Percentiles rank a stretch among this genome's conserved stretches.
These are phyloP conservation scores for Fusarium dlaminii DNA, from an alignment of 2,329 filamentous ascomycete species.

Conservation along the genomic window DNA sequence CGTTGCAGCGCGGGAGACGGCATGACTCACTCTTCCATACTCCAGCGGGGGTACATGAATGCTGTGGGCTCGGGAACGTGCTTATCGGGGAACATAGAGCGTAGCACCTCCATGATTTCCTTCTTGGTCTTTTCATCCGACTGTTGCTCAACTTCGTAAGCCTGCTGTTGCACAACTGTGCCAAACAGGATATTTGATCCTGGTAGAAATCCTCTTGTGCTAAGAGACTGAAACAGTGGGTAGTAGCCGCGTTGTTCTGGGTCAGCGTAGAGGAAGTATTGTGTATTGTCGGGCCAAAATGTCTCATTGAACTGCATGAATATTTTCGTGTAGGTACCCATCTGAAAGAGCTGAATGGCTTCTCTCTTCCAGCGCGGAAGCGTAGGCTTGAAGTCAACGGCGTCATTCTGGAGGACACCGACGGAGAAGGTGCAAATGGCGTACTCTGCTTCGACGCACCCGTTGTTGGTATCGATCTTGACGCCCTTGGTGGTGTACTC, in stretches of 20 bases:
- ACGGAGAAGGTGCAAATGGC: conserved; percentile 75
- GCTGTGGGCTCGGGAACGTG: conserved; percentile 66
- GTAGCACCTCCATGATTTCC: conserved; percentile 66
- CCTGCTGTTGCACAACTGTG: conserved; percentile 49
- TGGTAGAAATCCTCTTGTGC: conserved; percentile 64
- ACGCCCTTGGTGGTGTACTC: conserved; percentile 62
- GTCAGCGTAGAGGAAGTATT: conserved; percentile 59
- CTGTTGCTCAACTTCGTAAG: conserved; percentile 63
- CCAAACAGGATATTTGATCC: conserved; percentile 72
- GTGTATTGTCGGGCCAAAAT: conserved; percentile 64
- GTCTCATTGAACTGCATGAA: conserved; percentile 74
- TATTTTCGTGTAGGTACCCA: conserved; percentile 79
- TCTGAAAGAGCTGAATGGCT: conserved; percentile 68
- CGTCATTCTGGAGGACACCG: conserved; percentile 72
- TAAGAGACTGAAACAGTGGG: conserved; percentile 72
- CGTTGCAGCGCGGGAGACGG: conserved; percentile 50
- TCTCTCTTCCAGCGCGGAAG: conserved; percentile 72
- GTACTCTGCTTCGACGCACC: conserved; percentile 69
- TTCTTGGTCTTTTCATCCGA: conserved; percentile 70
- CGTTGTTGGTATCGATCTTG: conserved; percentile 61
- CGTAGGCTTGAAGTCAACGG: conserved; percentile 64
- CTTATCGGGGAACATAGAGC: conserved; percentile 69
- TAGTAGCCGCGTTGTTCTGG: conserved; percentile 54
- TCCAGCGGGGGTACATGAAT: conserved; percentile 64
- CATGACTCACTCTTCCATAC: conserved; percentile 32